Conservation (phyloP, 257 asterid genomes). For the Solanum chmielewskii region DNA sequence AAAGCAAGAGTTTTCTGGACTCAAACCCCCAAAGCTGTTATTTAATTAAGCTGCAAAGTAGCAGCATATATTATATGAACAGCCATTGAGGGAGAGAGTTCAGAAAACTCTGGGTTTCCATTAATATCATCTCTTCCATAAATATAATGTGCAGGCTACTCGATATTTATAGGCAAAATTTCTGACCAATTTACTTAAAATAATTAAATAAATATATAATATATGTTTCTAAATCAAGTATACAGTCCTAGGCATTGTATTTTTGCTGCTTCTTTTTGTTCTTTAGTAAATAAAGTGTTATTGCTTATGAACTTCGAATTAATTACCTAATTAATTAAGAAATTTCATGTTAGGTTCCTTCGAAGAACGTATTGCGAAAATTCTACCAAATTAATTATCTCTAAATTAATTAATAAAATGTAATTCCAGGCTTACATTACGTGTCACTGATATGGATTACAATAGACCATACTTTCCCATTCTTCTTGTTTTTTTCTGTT, state of each 20-base stretch:
- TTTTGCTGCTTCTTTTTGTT: background rate
- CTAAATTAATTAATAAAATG: background rate
- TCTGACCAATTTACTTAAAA: background rate
- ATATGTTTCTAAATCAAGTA: background rate
- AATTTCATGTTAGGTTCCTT: background rate
- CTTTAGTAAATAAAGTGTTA: background rate
- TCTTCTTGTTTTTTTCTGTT: background rate
- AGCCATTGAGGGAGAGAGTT: constrained; percentile 37
- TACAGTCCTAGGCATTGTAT: background rate
- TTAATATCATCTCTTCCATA: background rate
- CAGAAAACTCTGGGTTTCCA: constrained; percentile 10
- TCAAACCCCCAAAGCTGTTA: background rate
- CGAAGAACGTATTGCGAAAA: background rate
- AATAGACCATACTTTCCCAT: background rate
- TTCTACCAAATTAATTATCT: background rate
- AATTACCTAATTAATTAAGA: background rate
- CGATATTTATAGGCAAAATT: background rate
- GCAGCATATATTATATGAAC: background rate
- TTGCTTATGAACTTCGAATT: background rate
- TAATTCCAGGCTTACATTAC: background rate
- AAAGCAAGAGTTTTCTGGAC: background rate
- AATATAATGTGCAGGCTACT: background rate
- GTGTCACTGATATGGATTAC: background rate
- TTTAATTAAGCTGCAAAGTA: background rate
- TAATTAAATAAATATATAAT: background rate